These are phyloP conservation scores for Coemansia sp. DNA, from an alignment of 192 early-diverging fungal genomes.

Conservation along the genomic window DNA sequence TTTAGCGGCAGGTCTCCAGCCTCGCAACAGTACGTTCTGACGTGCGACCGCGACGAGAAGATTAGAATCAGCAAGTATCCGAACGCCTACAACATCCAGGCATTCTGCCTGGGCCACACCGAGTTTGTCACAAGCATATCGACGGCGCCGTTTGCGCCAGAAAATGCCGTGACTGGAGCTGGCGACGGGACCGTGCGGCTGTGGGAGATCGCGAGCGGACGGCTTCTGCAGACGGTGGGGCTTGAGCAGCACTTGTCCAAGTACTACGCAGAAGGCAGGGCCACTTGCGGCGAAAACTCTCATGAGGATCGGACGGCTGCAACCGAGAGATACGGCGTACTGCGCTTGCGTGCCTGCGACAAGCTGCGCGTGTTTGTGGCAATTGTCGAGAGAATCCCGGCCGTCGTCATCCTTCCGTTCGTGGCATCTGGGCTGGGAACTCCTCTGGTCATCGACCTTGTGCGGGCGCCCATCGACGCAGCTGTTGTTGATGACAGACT, in stretches of 20 bases:
- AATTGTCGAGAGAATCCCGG: constrained; percentile 42
- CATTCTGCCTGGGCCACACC: constrained; percentile 89
- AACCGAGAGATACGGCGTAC: constrained; percentile 39
- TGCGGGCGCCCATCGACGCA: constrained; percentile 28
- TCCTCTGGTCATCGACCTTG: constrained; percentile 29
- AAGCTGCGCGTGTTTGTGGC: constrained; percentile 25
- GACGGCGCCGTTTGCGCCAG: constrained; percentile 60
- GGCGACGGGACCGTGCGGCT: constrained; percentile 80
- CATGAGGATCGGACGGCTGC: constrained; percentile 42
- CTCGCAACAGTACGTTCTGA: constrained; percentile 64
- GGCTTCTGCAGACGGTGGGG: constrained; percentile 68
- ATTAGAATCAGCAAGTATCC: constrained; percentile 93
- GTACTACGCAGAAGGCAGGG: constrained; percentile 43
- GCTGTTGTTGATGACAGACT: constrained; percentile 22
- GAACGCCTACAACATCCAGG: constrained; percentile 84
- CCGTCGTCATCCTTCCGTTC: constrained; percentile 32
- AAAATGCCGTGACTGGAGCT: constrained; percentile 74
- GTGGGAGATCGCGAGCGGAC: constrained; percentile 73
- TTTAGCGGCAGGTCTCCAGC: constrained; percentile 36
- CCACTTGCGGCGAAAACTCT: constrained; percentile 9
- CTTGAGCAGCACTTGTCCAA: constrained; percentile 44
- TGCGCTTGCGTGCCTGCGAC: constrained; percentile 39
- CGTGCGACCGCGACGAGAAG: constrained; percentile 97
- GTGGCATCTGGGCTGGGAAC: constrained; percentile 6
- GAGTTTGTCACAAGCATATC: constrained; percentile 73